Evolutionary conservation across 768 basidiomycete species (phyloP).

Genomic region (Calocybe gangraenosa): DNA sequence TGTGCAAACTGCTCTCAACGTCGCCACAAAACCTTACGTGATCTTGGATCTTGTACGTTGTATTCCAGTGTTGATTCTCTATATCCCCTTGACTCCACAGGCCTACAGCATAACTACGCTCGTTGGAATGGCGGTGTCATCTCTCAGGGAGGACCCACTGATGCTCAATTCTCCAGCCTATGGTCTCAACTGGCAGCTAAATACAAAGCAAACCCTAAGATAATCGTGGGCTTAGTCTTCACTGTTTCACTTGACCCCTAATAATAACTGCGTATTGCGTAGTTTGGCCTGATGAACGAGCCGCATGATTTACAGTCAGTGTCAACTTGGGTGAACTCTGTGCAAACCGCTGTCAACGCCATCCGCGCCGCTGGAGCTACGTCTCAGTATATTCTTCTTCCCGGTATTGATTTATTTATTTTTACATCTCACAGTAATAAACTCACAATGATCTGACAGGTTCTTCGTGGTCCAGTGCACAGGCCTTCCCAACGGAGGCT

Average conservation of each 20-base stretch:
- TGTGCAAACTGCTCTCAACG: slow-evolving; percentile 42
- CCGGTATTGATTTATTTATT: slow-evolving; percentile 28
- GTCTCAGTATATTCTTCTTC: slow-evolving; percentile 50
- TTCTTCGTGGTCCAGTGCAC: slow-evolving; percentile 25
- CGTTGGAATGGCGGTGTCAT: slow-evolving; percentile 55
- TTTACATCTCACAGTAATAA: not conserved
- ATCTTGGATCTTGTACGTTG: slow-evolving; percentile 45
- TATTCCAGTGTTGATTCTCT: not conserved
- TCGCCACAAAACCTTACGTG: slow-evolving; percentile 37
- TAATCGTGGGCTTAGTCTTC: slow-evolving; percentile 32
- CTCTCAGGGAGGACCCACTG: slow-evolving; percentile 53
- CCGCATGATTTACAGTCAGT: slow-evolving; percentile 50
- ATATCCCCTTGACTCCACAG: not conserved
- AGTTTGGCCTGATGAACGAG: slow-evolving; percentile 50
- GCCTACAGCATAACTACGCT: slow-evolving; percentile 47
- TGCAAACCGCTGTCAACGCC: slow-evolving; percentile 55
- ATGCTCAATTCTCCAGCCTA: slow-evolving; percentile 45
- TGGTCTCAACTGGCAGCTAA: slow-evolving; percentile 51
- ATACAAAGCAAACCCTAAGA: slow-evolving; percentile 35
- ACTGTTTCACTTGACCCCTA: slow-evolving; percentile 1
- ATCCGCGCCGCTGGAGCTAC: slow-evolving; percentile 55
- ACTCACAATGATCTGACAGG: slow-evolving; percentile 8
- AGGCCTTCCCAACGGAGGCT: slow-evolving; percentile 37
- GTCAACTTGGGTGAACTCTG: slow-evolving; percentile 38
- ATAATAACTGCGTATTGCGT: slow-evolving; percentile 1